These are phyloP conservation scores for Paraphoma chrysanthemicola DNA, from an alignment of 2,329 filamentous ascomycete species.

Conservation along the genomic window DNA sequence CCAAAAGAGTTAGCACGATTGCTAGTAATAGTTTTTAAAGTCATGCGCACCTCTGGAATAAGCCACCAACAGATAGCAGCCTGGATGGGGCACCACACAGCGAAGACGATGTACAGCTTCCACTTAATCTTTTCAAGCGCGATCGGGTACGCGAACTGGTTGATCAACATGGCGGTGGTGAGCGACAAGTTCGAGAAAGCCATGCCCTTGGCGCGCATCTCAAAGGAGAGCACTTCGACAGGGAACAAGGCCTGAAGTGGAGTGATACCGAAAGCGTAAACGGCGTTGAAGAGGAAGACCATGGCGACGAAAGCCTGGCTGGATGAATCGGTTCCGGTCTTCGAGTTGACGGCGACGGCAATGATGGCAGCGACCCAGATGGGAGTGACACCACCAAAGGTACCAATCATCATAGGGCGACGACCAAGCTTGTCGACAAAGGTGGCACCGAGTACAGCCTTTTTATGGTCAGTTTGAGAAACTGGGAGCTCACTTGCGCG, in stretches of 20 bases:
- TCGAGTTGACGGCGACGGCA: conserved; percentile 22
- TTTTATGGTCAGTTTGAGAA: no score
- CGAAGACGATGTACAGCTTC: conserved; percentile 35
- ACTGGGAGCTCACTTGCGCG: no score
- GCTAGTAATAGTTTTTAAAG: background rate
- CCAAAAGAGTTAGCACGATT: background rate
- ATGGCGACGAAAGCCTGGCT: conserved; percentile 39
- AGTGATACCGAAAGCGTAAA: conserved; percentile 44
- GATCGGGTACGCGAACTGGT: conserved; percentile 40
- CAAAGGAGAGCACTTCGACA: conserved; percentile 44
- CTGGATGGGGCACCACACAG: conserved; percentile 27
- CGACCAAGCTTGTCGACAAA: conserved; percentile 37
- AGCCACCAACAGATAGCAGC: conserved; percentile 26
- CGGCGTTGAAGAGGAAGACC: conserved; percentile 44
- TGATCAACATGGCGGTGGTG: conserved; percentile 31
- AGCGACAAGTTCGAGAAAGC: conserved; percentile 29
- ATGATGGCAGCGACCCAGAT: conserved; percentile 36
- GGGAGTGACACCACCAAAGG: conserved; percentile 24
- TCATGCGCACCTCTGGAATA: conserved; percentile 16
- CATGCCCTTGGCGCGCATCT: conserved; percentile 45
- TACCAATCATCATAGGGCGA: conserved; percentile 40
- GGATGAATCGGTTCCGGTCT: conserved; percentile 14
- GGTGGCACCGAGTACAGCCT: conserved; percentile 43
- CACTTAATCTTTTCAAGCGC: conserved; percentile 29
- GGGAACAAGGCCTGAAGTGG: conserved; percentile 44